Evolutionary conservation across 2,329 filamentous ascomycete genomes (phyloP).

Genomic region (Hymenoscyphus albidus): DNA sequence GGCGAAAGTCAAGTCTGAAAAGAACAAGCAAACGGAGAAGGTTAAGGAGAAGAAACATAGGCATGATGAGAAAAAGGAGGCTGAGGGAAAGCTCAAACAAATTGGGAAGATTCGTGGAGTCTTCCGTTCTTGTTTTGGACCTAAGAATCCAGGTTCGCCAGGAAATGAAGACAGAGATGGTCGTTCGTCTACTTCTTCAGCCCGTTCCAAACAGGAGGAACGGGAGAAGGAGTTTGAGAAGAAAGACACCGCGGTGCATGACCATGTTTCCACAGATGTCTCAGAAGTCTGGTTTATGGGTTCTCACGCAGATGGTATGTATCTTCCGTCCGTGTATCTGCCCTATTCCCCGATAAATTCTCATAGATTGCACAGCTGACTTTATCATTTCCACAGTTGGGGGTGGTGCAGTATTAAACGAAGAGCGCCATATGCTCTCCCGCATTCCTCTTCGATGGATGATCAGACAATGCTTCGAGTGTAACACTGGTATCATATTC

Average conservation of each 20-base stretch:
- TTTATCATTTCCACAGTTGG: conserved; percentile 30
- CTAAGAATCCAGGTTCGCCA: neutral
- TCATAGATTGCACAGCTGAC: too few relatives aligned
- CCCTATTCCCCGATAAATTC: too few relatives aligned
- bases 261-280: conserved; percentile 40
- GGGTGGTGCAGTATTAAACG: conserved; percentile 42
- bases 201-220: conserved; percentile 14
- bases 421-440: conserved; percentile 41
- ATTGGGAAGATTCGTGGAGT: conserved; percentile 3
- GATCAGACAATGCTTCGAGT: conserved; percentile 45
- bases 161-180: conserved; percentile 1
- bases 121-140: conserved; percentile 15
- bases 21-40: neutral
- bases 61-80: neutral
- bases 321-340: too few relatives aligned
- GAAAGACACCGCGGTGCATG: conserved; percentile 15
- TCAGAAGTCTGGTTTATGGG: conserved; percentile 44
- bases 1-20: conserved; percentile 9
- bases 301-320: conserved; percentile 37
- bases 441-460: conserved; percentile 46
- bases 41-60: neutral
- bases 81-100: neutral
- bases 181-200: conserved; percentile 9
- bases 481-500: conserved; percentile 44
- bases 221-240: conserved; percentile 22